Percentiles rank a stretch among this genome's conserved stretches.
These are phyloP conservation scores for Sarcomyxa edulis DNA, from an alignment of 768 basidiomycete genomes.

Conservation along the genomic window DNA sequence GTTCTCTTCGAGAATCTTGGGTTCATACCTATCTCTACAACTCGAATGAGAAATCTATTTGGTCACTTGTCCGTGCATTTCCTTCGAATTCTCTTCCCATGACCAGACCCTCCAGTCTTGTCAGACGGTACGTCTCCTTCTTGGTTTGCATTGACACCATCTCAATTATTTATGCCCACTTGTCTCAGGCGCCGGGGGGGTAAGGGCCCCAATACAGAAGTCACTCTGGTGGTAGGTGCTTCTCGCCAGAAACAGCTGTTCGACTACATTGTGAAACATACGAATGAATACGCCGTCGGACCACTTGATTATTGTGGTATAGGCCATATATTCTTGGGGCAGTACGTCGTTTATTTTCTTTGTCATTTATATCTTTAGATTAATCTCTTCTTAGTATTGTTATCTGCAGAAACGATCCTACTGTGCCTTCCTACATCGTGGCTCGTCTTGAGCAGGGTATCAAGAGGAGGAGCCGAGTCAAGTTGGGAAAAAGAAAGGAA, in stretches of 20 bases:
- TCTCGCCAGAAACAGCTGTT: conserved; percentile 1
- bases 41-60: background rate
- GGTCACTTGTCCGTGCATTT: background rate
- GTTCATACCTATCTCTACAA: background rate
- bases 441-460: background rate
- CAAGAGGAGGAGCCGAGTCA: background rate
- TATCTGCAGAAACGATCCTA: conserved; percentile 1
- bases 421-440: background rate
- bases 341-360: background rate
- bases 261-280: conserved; percentile 4
- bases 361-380: background rate
- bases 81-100: conserved; percentile 4
- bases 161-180: too few relatives aligned
- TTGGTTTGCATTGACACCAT: too few relatives aligned
- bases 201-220: too few relatives aligned
- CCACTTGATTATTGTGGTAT: conserved; percentile 8
- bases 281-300: conserved; percentile 5
- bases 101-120: too few relatives aligned
- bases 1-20: conserved; percentile 2
- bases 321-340: conserved; percentile 2
- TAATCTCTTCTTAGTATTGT: background rate
- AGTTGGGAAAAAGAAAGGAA: conserved; percentile 1
- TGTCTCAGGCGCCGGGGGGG: too few relatives aligned
- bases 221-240: background rate
- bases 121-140: too few relatives aligned